Conservation (phyloP, 192 early-diverging fungal species). For the Phycomyces blakesleeanus region DNA sequence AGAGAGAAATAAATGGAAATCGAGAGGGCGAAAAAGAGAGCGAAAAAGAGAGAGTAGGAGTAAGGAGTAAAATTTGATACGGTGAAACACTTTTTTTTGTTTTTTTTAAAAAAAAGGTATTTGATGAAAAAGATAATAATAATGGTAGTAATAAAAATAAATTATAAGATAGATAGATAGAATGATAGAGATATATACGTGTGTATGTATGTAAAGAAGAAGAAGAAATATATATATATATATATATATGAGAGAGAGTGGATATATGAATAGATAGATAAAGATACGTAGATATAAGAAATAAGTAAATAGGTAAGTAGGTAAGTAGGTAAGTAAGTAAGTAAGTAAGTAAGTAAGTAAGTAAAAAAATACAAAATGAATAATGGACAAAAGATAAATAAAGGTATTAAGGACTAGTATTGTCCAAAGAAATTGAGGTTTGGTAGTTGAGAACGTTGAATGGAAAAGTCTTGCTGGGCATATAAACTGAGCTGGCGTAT, state of each 20-base stretch:
- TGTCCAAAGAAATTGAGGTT: background rate
- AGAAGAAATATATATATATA: background rate
- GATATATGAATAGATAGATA: constrained; percentile 8
- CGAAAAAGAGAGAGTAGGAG: background rate
- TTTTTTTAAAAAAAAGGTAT: background rate
- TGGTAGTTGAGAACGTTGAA: background rate
- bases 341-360: no score
- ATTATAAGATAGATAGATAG: constrained; percentile 9
- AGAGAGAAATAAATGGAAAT: background rate
- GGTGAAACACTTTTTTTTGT: no score
- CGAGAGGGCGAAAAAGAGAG: constrained; percentile 2
- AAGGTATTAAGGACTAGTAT: background rate
- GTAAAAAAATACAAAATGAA: background rate
- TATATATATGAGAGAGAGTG: no score
- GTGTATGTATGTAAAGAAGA: background rate
- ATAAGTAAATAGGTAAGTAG: no score
- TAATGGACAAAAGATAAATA: background rate
- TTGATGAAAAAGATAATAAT: constrained; percentile 1
- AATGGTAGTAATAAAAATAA: no score
- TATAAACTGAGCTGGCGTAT: background rate
- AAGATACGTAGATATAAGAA: background rate
- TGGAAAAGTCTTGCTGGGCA: background rate
- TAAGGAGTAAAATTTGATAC: background rate
- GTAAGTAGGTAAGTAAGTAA: no score
- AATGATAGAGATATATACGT: constrained; percentile 1